A percentile compares a stretch with the other conserved stretches of the same genome.
Conservation (phyloP, 805 yeast species). For the Maudiozyma turicensis region DNA sequence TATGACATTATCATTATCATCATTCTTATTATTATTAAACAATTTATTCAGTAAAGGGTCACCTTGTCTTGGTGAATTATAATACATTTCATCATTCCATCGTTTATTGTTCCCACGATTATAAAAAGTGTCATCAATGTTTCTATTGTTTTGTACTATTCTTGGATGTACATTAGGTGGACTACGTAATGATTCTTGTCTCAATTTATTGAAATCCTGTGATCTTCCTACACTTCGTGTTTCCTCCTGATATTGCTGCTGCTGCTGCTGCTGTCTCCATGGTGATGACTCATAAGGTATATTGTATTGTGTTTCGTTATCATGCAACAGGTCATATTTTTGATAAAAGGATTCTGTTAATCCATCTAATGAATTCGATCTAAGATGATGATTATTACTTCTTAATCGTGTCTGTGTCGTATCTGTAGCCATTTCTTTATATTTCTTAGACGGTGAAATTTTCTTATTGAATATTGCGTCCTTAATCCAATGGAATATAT, state of each 20-base stretch:
- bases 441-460: constrained; percentile 24
- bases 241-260: background rate
- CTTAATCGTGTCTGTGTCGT: background rate
- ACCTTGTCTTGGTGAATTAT: constrained; percentile 13
- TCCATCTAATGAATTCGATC: constrained; percentile 24
- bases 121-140: constrained; percentile 21
- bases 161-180: constrained; percentile 10
- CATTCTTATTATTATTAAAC: constrained; percentile 3
- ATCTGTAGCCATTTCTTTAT: constrained; percentile 3
- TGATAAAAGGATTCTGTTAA: constrained; percentile 16
- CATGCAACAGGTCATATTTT: constrained; percentile 18
- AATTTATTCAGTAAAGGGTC: constrained; percentile 20
- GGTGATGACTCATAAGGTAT: background rate
- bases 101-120: background rate
- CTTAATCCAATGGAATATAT: constrained; percentile 20
- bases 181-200: background rate
- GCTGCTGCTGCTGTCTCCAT: background rate
- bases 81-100: constrained; percentile 6
- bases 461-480: constrained; percentile 26
- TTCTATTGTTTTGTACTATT: constrained; percentile 1
- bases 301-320: background rate
- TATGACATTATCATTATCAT: background rate
- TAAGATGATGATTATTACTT: constrained; percentile 2
- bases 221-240: background rate
- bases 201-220: background rate